Evolutionary conservation across 2,329 filamentous ascomycete species (phyloP), one percentile per base, ranked within the genome.

Genomic region (Paraphoma sp.): DNA sequence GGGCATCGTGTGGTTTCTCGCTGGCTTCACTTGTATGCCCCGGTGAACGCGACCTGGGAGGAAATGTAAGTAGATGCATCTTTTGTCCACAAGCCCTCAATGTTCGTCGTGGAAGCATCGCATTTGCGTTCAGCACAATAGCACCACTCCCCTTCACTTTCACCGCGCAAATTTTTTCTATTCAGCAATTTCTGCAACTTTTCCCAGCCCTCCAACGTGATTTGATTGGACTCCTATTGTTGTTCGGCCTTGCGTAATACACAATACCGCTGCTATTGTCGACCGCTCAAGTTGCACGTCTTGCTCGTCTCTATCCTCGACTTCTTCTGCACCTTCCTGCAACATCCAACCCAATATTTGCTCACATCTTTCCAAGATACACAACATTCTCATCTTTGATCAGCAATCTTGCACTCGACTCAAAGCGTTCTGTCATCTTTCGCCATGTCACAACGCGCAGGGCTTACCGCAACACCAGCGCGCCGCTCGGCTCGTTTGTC

Each of bases 401-500:
- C 5, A 38, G 11, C 36, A 16, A 18, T 23, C 23, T 23, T 23
- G 23, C 23, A 23, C 23, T 5, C 23, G 5, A 45, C 16, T 30
- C n/a, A 17, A 10, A 23, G 33, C 23, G 23, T 14, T 18, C 41
- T 52, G 42, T 48, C 31, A 16, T 8, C 29, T 6, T 51, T 43
- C 47, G 49, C n/a, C 51, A 73, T 72, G 70, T 67, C 70, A 31
- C 63, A 65, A 56, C 47, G 60, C 33, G 60, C 50, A 18, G 68
- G 64, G 14, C 50, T 53, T 17, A 67, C 60, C 43, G 68, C 54
- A 33, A 67, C 69, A 16, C 73, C 72, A 14, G 71, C 73, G 12
- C 70, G 72, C 44, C 70, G 70, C 33, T 76, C 74, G 14, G 52
- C 62, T 28, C 72, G 75, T 18, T 45, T 71, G 33, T 66, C 60